Base-by-base conservation (phyloP, 2,329 filamentous ascomycete genomes). In the Xylariaceae sp. region DNA sequence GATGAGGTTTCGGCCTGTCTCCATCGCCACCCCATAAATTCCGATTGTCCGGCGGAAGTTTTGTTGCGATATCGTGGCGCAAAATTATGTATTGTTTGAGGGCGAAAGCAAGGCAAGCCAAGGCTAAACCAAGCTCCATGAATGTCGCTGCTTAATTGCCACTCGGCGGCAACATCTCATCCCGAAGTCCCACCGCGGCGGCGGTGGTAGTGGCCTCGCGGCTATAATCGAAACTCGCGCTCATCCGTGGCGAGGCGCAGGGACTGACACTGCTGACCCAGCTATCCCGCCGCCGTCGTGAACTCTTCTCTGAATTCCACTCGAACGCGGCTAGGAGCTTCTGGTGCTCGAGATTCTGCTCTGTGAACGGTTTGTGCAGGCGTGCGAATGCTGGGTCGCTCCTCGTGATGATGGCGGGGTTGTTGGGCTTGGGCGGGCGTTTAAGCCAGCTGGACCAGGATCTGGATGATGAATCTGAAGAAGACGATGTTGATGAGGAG, bases 261-360 rank as follows among this genome's bases (percentile, higher is more conserved):
- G 62, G 62, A 40, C 61, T 64, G 37, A 64, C 51, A 32, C 57
- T 57, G 20, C 61, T 62, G 10, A 51, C 44, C 34, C 46, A 48
- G 20, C 52, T 27, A 19, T 29, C 11, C 12, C 7, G 32, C 39
- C 34, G 22, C 25, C 20, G 6, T 17, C 34, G 17, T 29, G 16
- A 22, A 35, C 19, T 16, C 44, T 56, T 52, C 41, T 53, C 53
- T 27, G 57, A 59, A 37, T 56, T 60, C 56, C 58, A 65, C 37
- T 62, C 56, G 42, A 65, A 64, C 17, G 53, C 45, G 40, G 45
- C 56, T 12, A 65, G 43, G 22, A 65, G 45, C 45, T 60, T 62
- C 45, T 64, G 62, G 48, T 65, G 61, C 44, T 63, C 62, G 21
- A 64, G 52, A 40, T 65, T 65, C 40, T 64, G 59, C 8, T 53